phyloP scores from a whole-genome alignment of 129 eudicot species.

The Sambucus nigra region DNA sequence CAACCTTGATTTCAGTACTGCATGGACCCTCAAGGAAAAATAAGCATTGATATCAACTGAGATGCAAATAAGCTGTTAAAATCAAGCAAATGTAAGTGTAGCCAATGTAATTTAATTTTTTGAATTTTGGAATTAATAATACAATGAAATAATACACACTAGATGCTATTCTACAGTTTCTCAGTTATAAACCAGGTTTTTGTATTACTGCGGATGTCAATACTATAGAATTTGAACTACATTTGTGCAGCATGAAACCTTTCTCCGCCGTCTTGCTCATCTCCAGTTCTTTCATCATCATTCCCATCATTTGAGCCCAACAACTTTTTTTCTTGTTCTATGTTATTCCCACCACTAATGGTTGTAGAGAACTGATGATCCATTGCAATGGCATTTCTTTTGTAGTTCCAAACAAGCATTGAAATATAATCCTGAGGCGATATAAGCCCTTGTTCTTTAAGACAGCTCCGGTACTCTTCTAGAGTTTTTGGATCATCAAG shows the following conservation, averaged over 20 bases:
- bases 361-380: constrained; percentile 25
- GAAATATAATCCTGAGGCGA: constrained; percentile 83
- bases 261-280: constrained; percentile 35
- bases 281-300: constrained; percentile 16
- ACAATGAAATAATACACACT: not conserved
- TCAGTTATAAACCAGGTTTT: not conserved
- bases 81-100: not conserved
- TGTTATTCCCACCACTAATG: constrained; percentile 22
- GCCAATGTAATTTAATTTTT: not conserved
- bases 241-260: constrained; percentile 18
- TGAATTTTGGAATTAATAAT: not conserved
- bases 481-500: constrained; percentile 60
- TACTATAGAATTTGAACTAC: constrained; percentile 8
- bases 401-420: constrained; percentile 84
- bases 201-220: not conserved
- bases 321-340: constrained; percentile 24
- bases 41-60: no score
- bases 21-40: no score
- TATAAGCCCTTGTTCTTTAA: constrained; percentile 60
- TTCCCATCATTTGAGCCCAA: constrained; percentile 21
- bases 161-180: not conserved
- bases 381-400: constrained; percentile 46
- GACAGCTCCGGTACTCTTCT: constrained; percentile 41
- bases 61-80: not conserved
- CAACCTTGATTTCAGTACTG: no score